A percentile compares a stretch with the other conserved stretches of the same genome.
These are phyloP conservation scores for Apocynum venetum DNA, from an alignment of 257 asterid genomes.

Conservation along the genomic window DNA sequence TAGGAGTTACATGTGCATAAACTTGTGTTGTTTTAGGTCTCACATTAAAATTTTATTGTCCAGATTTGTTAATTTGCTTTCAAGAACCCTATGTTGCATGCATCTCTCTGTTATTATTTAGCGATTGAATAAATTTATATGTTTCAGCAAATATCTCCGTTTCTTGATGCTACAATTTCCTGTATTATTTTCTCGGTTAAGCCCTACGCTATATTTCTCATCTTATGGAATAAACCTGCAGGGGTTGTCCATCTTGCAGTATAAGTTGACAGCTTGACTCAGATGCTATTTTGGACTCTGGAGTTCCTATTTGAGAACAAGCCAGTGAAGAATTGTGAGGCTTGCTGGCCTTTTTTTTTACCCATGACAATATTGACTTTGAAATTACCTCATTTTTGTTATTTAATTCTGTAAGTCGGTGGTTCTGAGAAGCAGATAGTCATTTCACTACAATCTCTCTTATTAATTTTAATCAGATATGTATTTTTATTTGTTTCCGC, in stretches of 20 bases:
- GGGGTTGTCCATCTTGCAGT: background rate
- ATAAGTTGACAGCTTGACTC: background rate
- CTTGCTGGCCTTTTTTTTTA: background rate
- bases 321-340: background rate
- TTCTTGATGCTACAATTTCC: background rate
- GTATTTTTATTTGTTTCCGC: background rate
- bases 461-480: too few species aligned
- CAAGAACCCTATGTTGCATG: background rate
- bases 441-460: too few species aligned
- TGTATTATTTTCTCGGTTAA: background rate
- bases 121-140: background rate
- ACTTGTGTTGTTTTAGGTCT: background rate
- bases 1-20: background rate
- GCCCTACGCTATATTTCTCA: background rate
- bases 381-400: background rate
- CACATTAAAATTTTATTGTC: too few species aligned
- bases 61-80: background rate
- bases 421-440: background rate
- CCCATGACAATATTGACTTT: background rate
- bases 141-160: background rate
- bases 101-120: background rate
- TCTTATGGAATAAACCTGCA: background rate
- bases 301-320: background rate
- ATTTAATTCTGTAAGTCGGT: background rate
- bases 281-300: background rate